A percentile compares a stretch with the other conserved stretches of the same genome.
These are phyloP conservation scores for Boletellus emodensis DNA, from an alignment of 768 basidiomycete genomes.

Conservation along the genomic window DNA sequence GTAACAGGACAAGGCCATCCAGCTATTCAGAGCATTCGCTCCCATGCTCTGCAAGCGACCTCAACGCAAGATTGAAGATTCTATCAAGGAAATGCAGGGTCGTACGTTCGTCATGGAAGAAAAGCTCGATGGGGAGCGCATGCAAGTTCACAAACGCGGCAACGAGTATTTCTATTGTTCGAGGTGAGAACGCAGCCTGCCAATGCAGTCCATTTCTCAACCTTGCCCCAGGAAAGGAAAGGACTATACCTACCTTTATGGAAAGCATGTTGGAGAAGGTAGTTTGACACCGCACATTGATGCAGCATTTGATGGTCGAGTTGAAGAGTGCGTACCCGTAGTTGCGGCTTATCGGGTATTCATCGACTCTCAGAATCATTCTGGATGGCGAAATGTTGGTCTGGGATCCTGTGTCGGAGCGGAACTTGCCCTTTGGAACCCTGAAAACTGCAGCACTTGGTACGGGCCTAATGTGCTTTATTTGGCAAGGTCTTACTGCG, in stretches of 20 bases:
- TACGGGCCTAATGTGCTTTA: conserved; percentile 29
- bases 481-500: not conserved
- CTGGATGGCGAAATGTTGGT: conserved; percentile 98
- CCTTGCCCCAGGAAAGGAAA: conserved; percentile 68
- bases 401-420: conserved; percentile 88
- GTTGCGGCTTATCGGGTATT: conserved; percentile 1
- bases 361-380: conserved; percentile 59
- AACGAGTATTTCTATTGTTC: conserved; percentile 93
- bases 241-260: conserved; percentile 89
- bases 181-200: conserved; percentile 43
- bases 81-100: conserved; percentile 80
- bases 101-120: conserved; percentile 88
- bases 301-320: conserved; percentile 64
- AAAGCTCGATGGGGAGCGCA: conserved; percentile 95
- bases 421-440: conserved; percentile 88
- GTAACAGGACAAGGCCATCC: conserved; percentile 74
- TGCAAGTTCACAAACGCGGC: conserved; percentile 91
- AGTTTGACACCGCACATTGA: conserved; percentile 88
- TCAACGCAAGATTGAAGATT: conserved; percentile 72
- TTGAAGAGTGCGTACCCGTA: conserved; percentile 66
- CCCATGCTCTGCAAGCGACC: conserved; percentile 96
- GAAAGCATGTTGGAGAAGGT: conserved; percentile 74
- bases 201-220: not conserved
- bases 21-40: conserved; percentile 81
- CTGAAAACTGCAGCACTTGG: conserved; percentile 90